These are phyloP conservation scores for Crithidia expoeki DNA, from an alignment of 208 protist species.

Conservation along the genomic window DNA sequence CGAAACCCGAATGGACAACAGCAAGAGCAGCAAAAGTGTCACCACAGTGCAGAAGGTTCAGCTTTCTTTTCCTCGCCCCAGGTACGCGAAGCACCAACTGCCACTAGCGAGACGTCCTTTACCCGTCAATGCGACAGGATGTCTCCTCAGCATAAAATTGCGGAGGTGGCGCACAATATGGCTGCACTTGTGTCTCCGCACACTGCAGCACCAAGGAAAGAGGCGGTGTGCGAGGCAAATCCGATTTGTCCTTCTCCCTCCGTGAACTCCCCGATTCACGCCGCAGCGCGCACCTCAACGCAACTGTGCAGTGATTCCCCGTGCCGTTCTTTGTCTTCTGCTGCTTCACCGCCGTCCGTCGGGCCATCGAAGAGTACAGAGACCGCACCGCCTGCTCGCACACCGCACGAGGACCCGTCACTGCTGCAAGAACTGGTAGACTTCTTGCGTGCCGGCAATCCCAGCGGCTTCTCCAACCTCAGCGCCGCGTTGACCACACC, in stretches of 20 bases:
- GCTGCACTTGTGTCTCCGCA: no score
- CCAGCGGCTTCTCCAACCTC: conserved; percentile 17
- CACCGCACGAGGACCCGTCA: conserved; percentile 10
- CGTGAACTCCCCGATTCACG: background rate
- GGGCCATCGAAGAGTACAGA: no score
- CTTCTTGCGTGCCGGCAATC: conserved; percentile 29
- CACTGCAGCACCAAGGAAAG: no score
- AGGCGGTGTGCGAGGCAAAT: background rate
- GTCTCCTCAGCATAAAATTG: no score
- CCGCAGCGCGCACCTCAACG: background rate
- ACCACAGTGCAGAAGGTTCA: no score
- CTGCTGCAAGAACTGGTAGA: conserved; percentile 24
- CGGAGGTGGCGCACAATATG: no score
- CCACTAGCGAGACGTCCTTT: no score
- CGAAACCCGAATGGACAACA: conserved; percentile 1
- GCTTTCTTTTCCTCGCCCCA: no score
- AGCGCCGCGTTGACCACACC: conserved; percentile 17
- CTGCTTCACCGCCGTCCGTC: background rate
- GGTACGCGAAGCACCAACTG: no score
- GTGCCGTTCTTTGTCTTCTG: background rate
- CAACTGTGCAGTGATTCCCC: background rate
- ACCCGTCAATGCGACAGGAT: no score
- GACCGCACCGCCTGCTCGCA: background rate
- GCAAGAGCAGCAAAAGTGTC: no score
- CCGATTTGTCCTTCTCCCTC: background rate